phyloP scores from a whole-genome alignment of 2,329 filamentous ascomycete species.

The Fusarium secorum region DNA sequence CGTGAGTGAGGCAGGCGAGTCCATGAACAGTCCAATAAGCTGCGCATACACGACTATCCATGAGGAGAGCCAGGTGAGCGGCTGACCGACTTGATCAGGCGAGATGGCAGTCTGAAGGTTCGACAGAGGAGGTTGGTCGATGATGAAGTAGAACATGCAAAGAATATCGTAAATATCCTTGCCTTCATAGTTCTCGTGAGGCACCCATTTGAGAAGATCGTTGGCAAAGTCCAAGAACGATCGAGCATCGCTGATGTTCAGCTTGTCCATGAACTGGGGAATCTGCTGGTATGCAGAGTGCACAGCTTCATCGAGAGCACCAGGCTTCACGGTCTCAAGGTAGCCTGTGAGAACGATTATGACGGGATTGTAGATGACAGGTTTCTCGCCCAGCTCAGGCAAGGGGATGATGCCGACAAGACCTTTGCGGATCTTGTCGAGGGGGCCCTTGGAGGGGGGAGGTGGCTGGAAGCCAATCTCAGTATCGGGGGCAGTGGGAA shows the following conservation, averaged over 20 bases:
- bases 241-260: background rate
- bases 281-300: background rate
- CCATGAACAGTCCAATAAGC: slow-evolving; percentile 13
- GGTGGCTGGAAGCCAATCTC: slow-evolving; percentile 12
- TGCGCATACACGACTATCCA: slow-evolving; percentile 12
- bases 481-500: slow-evolving; percentile 2
- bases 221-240: slow-evolving; percentile 13
- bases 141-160: slow-evolving; percentile 6
- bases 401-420: background rate
- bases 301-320: slow-evolving; percentile 1
- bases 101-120: background rate
- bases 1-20: background rate
- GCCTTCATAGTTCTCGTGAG: background rate
- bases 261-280: slow-evolving; percentile 8
- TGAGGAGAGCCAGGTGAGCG: slow-evolving; percentile 5
- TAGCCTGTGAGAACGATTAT: background rate
- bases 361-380: background rate
- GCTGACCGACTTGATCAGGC: background rate
- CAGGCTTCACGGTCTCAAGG: background rate
- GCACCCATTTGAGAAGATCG: slow-evolving; percentile 5
- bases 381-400: background rate
- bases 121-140: background rate
- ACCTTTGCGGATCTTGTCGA: background rate
- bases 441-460: background rate
- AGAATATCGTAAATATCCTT: slow-evolving; percentile 13